Percentiles rank a stretch among this genome's conserved stretches.
Evolutionary conservation across 1,139 yeast genomes (phyloP).

Genomic region (Geotrichum cucujoidarum): DNA sequence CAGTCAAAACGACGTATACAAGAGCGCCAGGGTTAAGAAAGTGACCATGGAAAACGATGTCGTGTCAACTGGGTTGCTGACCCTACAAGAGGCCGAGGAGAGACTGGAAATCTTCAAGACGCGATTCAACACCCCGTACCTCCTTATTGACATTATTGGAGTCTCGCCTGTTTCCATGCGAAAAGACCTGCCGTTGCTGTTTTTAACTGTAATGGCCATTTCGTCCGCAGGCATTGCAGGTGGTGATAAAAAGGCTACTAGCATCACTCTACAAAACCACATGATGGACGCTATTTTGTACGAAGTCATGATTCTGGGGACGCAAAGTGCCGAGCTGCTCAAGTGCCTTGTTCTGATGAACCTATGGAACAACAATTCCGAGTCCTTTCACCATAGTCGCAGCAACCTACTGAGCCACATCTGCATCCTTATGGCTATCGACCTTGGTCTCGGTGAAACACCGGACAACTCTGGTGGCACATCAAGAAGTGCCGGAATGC

Average conservation of each 20-base stretch:
- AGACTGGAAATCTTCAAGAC: slow-evolving; percentile 32
- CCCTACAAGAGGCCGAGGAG: slow-evolving; percentile 31
- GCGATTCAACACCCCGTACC: slow-evolving; percentile 37
- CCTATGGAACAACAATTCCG: slow-evolving; percentile 81
- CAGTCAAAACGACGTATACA: slow-evolving; percentile 27
- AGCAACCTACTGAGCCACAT: slow-evolving; percentile 64
- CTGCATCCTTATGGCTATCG: slow-evolving; percentile 67
- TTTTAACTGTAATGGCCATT: slow-evolving; percentile 58
- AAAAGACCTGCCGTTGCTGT: slow-evolving; percentile 25
- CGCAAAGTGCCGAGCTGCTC: slow-evolving; percentile 63
- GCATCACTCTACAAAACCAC: slow-evolving; percentile 15
- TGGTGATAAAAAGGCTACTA: background rate
- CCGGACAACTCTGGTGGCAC: slow-evolving; percentile 20
- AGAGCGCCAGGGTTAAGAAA: slow-evolving; percentile 22
- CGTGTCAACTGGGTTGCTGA: slow-evolving; percentile 32
- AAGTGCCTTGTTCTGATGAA: slow-evolving; percentile 58
- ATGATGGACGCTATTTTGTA: slow-evolving; percentile 45
- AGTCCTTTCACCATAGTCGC: slow-evolving; percentile 70
- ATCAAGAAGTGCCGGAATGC: slow-evolving; percentile 23
- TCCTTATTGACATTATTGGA: slow-evolving; percentile 51
- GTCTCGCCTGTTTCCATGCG: slow-evolving; percentile 48
- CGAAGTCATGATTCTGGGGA: slow-evolving; percentile 66
- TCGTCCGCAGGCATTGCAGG: slow-evolving; percentile 32
- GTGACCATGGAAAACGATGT: slow-evolving; percentile 31
- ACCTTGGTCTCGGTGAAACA: slow-evolving; percentile 60